Evolutionary conservation across 371 early-diverging fungal genomes (phyloP).

Genomic region (Mucor mucedo): DNA sequence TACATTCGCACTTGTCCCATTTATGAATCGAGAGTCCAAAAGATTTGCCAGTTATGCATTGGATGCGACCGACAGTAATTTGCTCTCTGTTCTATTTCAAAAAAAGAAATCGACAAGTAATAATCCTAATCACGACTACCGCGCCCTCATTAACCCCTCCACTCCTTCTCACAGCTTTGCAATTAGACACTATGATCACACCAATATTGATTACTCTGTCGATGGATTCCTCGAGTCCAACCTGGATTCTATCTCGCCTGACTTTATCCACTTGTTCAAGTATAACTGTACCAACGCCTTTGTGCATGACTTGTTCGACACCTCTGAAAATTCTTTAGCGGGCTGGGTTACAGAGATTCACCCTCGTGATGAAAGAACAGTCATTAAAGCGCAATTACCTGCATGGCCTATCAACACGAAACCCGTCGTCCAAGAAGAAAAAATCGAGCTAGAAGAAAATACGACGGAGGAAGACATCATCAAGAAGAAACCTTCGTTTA

Average conservation of each 20-base stretch:
- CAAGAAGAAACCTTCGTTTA: neutral
- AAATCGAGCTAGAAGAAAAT: neutral
- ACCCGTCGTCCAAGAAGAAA: neutral
- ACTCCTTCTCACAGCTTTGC: conserved; percentile 57
- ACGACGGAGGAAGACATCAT: neutral
- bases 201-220: conserved; percentile 70
- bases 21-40: conserved; percentile 37
- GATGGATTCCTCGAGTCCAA: conserved; percentile 77
- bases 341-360: conserved; percentile 52
- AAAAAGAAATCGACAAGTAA: conserved; percentile 25
- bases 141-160: conserved; percentile 28
- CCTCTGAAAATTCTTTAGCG: conserved; percentile 37
- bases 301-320: conserved; percentile 60
- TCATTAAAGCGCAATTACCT: conserved; percentile 64
- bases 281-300: conserved; percentile 70
- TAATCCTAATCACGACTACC: conserved; percentile 21
- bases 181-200: conserved; percentile 74
- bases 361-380: conserved; percentile 59
- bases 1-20: conserved; percentile 25
- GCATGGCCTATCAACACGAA: conserved; percentile 26
- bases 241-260: conserved; percentile 71
- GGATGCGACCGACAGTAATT: conserved; percentile 50
- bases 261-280: conserved; percentile 80
- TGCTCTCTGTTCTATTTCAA: conserved; percentile 36
- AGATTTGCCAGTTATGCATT: conserved; percentile 43